Evolutionary conservation across 192 early-diverging fungal genomes (phyloP), one percentile per base, ranked within the genome.

Genomic region (Coemansia sp.): DNA sequence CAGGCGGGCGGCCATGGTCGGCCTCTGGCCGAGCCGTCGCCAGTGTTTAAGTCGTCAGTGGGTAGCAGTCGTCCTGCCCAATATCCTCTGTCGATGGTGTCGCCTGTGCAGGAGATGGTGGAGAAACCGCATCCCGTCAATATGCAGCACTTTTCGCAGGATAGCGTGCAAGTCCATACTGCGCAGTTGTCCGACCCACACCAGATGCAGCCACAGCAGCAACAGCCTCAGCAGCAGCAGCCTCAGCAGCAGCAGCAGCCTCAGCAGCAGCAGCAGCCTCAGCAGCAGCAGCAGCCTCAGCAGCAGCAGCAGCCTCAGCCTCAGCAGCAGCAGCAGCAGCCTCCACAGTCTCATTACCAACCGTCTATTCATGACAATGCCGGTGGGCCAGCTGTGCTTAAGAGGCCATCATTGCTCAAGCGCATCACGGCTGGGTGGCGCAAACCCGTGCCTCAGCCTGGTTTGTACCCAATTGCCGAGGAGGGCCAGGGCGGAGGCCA

Each of bases 341-440:
- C 38, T 13, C 42, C n/a, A n/a, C n/a, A 46, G 20, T 9, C 18
- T 37, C 9, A 24, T 8, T 36, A 46, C 24, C 67, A 69, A 48
- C 24, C 36, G 20, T 34, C 55, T 11, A 13, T 33, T 5, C 26
- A 55, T 5, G 46, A 43, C 40, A 66, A 33, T 18, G 26, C 39
- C 9, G 39, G 34, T 3, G 35, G 11, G 16, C 20, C 21, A 4
- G 65, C 28, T 9, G 18, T 62, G 38, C 9, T 31, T 2, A 71
- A 73, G 42, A 62, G 74, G 16, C 79, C 79, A 23, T 82, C 79
- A 56, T 43, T 82, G 64, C 42, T 82, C 16, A 69, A 73, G 74
- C 74, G 79, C 2, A 60, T 82, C 34, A 82, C 79, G 0, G 56
- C 66, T 7, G 79, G 79, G 5, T 82, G 79, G 79, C 70, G 79